Base-by-base conservation (phyloP, 148 eudicot species). In the Fagopyrum tataricum region DNA sequence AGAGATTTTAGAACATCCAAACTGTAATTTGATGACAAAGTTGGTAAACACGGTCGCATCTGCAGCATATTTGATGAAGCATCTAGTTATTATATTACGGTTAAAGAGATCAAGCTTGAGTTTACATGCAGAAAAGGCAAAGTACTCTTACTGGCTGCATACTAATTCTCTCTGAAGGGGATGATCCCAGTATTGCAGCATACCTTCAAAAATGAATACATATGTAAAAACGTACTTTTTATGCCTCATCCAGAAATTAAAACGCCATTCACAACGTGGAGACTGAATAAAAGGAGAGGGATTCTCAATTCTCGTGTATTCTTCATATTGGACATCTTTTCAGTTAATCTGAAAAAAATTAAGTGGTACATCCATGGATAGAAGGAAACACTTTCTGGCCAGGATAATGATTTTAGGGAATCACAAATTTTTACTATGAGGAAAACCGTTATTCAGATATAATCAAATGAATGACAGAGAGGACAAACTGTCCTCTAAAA, bases 121-220 rank as follows among this genome's bases (percentile, higher is more conserved):
- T 17, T 24, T 21, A 55, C 17, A 23, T 61, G 39, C 44, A 13
- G 31, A 13, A 74, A 20, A 71, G 56, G 59, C 75, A n/a, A 51
- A 40, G 20, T 67, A 14, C 42, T 37, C 79, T 83, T 89, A 96
- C 99, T 76, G 97, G 99, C 79, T 71, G 84, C 83, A 96, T 48
- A 77, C 87, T 75, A 70, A 89, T 87, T 80, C 79, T 88, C 56
- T 88, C 91, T 70, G 85, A 84, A 76, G 87, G 83, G 78, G 97
- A 96, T 72, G 99, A 87, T 18, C 99, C 99, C 81, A 90, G 81
- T 71, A 96, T 89, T 76, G 97, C 90, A 23, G 99, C 88, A 85
- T 96, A 96, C 88, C 99, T 96, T 82, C 79, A 78, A 68, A 78
- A 71, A 73, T 52, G 51, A 31, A 61, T 55, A 39, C 17, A 74